phyloP scores from a whole-genome alignment of 257 asterid species.

The Gardenia jasminoides region DNA sequence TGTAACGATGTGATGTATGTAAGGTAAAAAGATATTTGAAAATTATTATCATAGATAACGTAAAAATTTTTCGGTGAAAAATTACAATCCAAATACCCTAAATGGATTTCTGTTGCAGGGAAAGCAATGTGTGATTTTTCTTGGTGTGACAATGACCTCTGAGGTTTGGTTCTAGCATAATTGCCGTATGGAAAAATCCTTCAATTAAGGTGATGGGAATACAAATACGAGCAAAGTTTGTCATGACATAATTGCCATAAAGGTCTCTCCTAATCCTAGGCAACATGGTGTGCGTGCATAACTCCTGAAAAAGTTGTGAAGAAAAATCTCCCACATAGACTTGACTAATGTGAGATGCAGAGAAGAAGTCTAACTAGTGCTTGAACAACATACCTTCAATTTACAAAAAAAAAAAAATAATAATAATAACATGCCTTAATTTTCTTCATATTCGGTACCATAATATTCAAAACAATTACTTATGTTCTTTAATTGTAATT shows the following conservation, averaged over 20 bases:
- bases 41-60: too few relatives aligned
- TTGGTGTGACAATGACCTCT: constrained; percentile 1
- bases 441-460: too few relatives aligned
- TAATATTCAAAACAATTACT: neutral
- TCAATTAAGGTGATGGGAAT: neutral
- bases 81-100: too few relatives aligned
- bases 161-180: neutral
- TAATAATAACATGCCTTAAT: neutral
- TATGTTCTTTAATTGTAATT: neutral
- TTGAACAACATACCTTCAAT: too few relatives aligned
- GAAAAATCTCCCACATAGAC: neutral
- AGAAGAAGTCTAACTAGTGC: too few relatives aligned
- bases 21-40: too few relatives aligned
- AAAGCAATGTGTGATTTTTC: neutral
- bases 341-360: too few relatives aligned
- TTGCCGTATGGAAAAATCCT: neutral
- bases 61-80: too few relatives aligned
- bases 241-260: neutral
- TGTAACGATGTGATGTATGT: too few relatives aligned
- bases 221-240: neutral
- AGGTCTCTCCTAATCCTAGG: neutral
- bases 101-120: neutral
- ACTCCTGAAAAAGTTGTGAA: too few relatives aligned
- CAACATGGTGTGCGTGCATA: too few relatives aligned
- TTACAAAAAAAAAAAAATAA: neutral